Conservation (phyloP, 495 filamentous ascomycete genomes). For the Aspergillus affinis region DNA sequence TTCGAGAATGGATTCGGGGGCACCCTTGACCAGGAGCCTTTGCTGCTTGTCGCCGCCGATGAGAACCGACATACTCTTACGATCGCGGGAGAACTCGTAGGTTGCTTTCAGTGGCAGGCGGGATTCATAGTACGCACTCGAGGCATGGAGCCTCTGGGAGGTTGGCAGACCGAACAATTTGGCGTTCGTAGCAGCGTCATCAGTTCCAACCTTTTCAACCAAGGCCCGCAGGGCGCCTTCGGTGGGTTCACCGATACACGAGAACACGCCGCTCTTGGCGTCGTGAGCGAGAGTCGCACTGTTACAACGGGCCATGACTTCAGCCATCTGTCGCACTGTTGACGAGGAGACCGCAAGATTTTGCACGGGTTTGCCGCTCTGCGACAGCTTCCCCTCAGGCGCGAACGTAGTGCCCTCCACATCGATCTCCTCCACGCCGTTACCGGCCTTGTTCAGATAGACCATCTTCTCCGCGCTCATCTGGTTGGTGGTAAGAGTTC, state of each 20-base stretch:
- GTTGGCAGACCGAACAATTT: conserved; percentile 45
- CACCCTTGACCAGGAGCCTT: conserved; percentile 93
- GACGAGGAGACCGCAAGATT: conserved; percentile 73
- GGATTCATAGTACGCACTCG: conserved; percentile 83
- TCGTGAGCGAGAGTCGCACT: conserved; percentile 83
- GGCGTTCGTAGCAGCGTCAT: conserved; percentile 56
- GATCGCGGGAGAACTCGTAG: conserved; percentile 96
- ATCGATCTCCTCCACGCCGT: conserved; percentile 79
- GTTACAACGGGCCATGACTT: conserved; percentile 91
- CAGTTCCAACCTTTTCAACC: conserved; percentile 90
- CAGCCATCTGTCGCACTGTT: conserved; percentile 76
- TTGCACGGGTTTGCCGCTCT: conserved; percentile 63
- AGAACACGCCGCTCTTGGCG: conserved; percentile 65
- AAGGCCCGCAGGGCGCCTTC: conserved; percentile 91
- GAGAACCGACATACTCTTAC: conserved; percentile 99
- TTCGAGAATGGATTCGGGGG: conserved; percentile 89
- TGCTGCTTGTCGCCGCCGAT: conserved; percentile 65
- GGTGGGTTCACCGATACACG: conserved; percentile 91
- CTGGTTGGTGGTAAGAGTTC: conserved; percentile 97
- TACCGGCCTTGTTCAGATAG: conserved; percentile 70
- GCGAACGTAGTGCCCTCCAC: conserved; percentile 94
- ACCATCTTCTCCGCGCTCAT: conserved; percentile 98
- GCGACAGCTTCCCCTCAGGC: conserved; percentile 71
- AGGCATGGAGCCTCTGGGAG: conserved; percentile 66
- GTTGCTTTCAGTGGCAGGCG: conserved; percentile 73